Evolutionary conservation across 305 asterid species (phyloP).

Genomic region (Rubia tinctorum): DNA sequence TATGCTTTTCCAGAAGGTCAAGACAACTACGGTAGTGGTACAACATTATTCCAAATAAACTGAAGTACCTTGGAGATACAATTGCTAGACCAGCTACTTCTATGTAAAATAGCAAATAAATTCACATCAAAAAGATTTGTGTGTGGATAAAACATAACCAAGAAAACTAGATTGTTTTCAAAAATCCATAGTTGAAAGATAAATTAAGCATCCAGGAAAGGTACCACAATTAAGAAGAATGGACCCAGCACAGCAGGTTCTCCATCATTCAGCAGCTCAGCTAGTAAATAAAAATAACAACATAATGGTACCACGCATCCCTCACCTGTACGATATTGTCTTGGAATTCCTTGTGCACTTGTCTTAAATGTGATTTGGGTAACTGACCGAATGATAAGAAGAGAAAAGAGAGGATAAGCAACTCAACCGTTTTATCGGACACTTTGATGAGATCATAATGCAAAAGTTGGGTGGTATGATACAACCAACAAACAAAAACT

Average conservation of each 20-base stretch:
- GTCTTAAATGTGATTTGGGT: constrained; percentile 75
- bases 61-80: background rate
- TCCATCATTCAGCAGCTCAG: background rate
- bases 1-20: background rate
- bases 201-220: background rate
- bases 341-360: constrained; percentile 71
- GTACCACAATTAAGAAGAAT: background rate
- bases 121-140: background rate
- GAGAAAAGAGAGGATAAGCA: constrained; percentile 6
- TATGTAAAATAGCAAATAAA: background rate
- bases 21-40: background rate
- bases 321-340: constrained; percentile 58
- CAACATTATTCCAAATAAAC: background rate
- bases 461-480: background rate
- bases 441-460: background rate
- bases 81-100: background rate
- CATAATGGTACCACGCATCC: constrained; percentile 11
- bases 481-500: background rate
- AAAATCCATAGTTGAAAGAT: background rate
- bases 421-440: background rate
- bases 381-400: constrained; percentile 38
- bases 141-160: background rate
- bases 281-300: background rate
- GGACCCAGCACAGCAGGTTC: background rate
- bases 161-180: background rate